A percentile compares a stretch with the other conserved stretches of the same genome.
Evolutionary conservation across 2,329 filamentous ascomycete genomes (phyloP).

Genomic region (Cordyceps fumosorosea): DNA sequence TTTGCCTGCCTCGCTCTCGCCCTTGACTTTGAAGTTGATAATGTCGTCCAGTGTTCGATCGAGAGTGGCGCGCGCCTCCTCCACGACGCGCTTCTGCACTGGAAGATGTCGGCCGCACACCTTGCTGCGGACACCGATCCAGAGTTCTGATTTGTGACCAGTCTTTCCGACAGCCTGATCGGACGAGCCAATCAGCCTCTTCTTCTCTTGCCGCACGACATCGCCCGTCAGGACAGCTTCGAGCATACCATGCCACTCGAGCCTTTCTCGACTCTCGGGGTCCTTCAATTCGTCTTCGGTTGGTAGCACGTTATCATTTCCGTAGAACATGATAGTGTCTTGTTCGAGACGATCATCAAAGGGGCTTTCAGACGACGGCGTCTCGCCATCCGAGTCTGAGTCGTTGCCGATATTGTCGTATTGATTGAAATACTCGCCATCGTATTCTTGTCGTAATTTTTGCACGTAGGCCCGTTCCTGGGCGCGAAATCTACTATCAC

Average conservation of each 20-base stretch:
- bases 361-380: constrained; percentile 74
- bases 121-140: constrained; percentile 80
- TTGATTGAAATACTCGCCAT: constrained; percentile 63
- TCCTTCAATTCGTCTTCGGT: constrained; percentile 86
- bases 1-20: constrained; percentile 85
- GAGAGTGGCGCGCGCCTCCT: constrained; percentile 70
- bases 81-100: constrained; percentile 79
- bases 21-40: constrained; percentile 88
- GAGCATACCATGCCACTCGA: constrained; percentile 98
- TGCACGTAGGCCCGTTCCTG: constrained; percentile 94
- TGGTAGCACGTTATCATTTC: constrained; percentile 81
- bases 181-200: constrained; percentile 75
- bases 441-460: constrained; percentile 70
- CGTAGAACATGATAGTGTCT: constrained; percentile 87
- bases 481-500: constrained; percentile 40
- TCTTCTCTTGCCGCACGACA: constrained; percentile 97
- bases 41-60: constrained; percentile 78
- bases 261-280: constrained; percentile 76
- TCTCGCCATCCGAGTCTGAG: constrained; percentile 86
- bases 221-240: constrained; percentile 93
- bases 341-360: constrained; percentile 86
- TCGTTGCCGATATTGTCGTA: constrained; percentile 61
- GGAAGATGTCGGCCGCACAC: constrained; percentile 77
- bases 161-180: constrained; percentile 52
- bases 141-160: constrained; percentile 73